phyloP scores from a whole-genome alignment of 768 basidiomycete species.

The Boletus rufocinnamomeus region DNA sequence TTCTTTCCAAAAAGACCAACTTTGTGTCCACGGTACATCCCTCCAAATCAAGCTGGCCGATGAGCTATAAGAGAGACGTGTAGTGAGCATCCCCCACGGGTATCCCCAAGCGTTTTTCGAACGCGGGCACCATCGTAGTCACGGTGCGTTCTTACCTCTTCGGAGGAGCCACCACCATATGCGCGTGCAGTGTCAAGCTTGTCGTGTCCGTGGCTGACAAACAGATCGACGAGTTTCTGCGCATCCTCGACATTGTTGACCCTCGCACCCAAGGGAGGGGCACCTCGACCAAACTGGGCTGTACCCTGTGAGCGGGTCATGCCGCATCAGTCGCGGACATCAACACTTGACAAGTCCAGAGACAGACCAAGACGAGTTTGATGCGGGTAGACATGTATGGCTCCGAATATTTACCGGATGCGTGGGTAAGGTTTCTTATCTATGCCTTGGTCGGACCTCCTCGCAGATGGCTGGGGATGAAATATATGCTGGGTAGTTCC shows the following conservation, averaged over 20 bases:
- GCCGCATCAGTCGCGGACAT: neutral
- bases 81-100: no score
- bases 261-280: constrained; percentile 5
- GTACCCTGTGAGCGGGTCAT: constrained; percentile 11
- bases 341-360: neutral
- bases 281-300: constrained; percentile 18
- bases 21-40: no score
- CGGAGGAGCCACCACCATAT: constrained; percentile 17
- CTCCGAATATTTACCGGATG: no score
- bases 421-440: no score
- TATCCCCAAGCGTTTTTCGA: no score
- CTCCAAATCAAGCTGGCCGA: no score
- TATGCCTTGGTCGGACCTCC: neutral
- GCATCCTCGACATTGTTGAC: constrained; percentile 17
- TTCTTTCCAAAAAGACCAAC: no score
- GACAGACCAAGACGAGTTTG: constrained; percentile 13
- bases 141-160: no score
- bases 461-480: no score
- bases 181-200: constrained; percentile 14
- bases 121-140: no score
- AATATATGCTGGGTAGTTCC: no score
- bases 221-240: constrained; percentile 26
- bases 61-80: no score
- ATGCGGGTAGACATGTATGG: constrained; percentile 8
- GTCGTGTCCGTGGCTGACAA: constrained; percentile 15